Conservation (phyloP, 768 basidiomycete genomes). For the Suillus alpinus region DNA sequence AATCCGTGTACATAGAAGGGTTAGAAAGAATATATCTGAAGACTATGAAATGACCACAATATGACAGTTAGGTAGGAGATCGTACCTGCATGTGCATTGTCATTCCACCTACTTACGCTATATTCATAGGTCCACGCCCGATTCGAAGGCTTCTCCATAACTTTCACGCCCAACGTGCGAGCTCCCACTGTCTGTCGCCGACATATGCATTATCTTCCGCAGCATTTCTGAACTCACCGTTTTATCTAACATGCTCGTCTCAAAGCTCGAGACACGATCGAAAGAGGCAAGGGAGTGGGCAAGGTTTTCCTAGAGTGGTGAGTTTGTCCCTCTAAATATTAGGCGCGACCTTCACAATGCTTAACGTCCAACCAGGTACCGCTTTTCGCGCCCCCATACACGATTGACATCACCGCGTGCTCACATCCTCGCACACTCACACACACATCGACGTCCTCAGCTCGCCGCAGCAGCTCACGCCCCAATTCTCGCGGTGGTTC, state of each 20-base stretch:
- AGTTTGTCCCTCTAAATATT: constrained; percentile 27
- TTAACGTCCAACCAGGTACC: constrained; percentile 48
- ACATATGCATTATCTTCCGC: constrained; percentile 69
- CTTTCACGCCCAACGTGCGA: neutral
- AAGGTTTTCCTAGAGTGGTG: constrained; percentile 67
- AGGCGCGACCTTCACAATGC: neutral
- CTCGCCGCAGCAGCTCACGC: constrained; percentile 44
- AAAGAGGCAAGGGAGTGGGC: constrained; percentile 72
- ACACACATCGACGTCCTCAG: constrained; percentile 52
- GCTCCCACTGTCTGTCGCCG: constrained; percentile 69
- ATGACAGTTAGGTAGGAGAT: neutral
- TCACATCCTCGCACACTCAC: constrained; percentile 71
- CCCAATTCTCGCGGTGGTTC: constrained; percentile 47
- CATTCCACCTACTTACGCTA: constrained; percentile 26
- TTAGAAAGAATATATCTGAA: constrained; percentile 48
- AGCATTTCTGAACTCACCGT: constrained; percentile 74
- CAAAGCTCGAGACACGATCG: constrained; percentile 57
- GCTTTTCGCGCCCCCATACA: constrained; percentile 69
- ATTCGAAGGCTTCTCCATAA: constrained; percentile 15
- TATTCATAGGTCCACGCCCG: constrained; percentile 22
- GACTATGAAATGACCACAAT: neutral
- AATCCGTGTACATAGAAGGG: too few relatives aligned
- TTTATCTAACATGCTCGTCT: constrained; percentile 66
- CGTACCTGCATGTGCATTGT: constrained; percentile 50
- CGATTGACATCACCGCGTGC: constrained; percentile 78